phyloP scores from a whole-genome alignment of 371 early-diverging fungal genomes.

The Batrachochytrium dendrobatidis region DNA sequence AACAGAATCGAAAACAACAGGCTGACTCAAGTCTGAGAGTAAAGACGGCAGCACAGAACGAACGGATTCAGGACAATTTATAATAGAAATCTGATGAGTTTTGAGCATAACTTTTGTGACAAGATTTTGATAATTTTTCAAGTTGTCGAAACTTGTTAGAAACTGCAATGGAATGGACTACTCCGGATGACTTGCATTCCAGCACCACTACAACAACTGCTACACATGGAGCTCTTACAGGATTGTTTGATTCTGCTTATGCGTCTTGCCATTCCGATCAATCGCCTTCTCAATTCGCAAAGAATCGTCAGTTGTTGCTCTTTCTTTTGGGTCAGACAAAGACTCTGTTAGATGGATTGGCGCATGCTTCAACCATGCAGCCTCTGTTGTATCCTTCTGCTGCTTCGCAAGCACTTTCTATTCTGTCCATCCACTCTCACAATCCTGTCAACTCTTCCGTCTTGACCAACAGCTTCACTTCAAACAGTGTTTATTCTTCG shows the following conservation, averaged over 20 bases:
- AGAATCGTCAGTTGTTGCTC: slow-evolving; percentile 6
- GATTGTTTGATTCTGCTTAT: neutral
- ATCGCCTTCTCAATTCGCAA: neutral
- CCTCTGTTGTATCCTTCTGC: neutral
- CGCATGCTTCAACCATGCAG: neutral
- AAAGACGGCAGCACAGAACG: neutral
- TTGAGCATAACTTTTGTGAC: no score
- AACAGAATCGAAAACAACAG: neutral
- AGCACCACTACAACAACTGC: no score
- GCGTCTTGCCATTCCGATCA: neutral
- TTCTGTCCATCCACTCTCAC: no score
- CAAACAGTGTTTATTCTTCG: no score
- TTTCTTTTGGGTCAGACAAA: slow-evolving; percentile 8
- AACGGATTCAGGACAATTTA: no score
- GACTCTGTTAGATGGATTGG: slow-evolving; percentile 7
- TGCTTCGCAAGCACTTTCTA: neutral
- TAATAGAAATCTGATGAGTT: no score
- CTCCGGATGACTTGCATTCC: no score
- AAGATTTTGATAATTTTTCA: no score
- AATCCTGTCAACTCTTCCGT: no score
- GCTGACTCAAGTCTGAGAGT: neutral
- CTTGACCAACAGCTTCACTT: no score
- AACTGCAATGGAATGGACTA: no score
- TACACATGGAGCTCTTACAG: neutral
- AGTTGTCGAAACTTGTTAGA: no score